These are phyloP conservation scores for Scleroderma bovista DNA, from an alignment of 768 basidiomycete genomes.

Conservation along the genomic window DNA sequence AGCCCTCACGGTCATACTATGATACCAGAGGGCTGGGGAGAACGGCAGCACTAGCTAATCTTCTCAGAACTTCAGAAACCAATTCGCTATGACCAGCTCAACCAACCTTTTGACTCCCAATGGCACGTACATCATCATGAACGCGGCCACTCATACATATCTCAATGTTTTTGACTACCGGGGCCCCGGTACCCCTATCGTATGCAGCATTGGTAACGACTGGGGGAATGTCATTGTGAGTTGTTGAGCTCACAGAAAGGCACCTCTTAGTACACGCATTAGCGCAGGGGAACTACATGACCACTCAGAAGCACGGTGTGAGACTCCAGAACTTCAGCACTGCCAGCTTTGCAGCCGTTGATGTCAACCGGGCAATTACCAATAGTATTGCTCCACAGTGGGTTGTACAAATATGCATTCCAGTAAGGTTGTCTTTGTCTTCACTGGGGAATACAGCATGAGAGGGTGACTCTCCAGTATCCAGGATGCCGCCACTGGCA, in stretches of 20 bases:
- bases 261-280: neutral
- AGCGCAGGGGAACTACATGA: constrained; percentile 6
- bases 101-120: constrained; percentile 4
- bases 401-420: constrained; percentile 1
- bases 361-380: neutral
- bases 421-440: neutral
- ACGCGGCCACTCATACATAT: constrained; percentile 8
- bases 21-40: neutral
- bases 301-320: neutral
- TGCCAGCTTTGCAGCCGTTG: neutral
- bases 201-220: constrained; percentile 7
- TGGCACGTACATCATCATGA: constrained; percentile 8
- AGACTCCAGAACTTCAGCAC: constrained; percentile 5
- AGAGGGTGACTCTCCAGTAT: constrained; percentile 1
- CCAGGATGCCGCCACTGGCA: neutral
- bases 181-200: neutral
- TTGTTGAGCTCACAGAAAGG: neutral
- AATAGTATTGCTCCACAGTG: neutral
- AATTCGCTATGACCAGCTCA: neutral
- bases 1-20: too few relatives aligned
- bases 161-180: constrained; percentile 3
- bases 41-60: neutral
- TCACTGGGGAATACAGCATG: neutral
- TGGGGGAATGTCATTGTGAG: constrained; percentile 7
- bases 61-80: neutral